phyloP scores from a whole-genome alignment of 1,139 yeast species.

The Sugiyamaella japonica region DNA sequence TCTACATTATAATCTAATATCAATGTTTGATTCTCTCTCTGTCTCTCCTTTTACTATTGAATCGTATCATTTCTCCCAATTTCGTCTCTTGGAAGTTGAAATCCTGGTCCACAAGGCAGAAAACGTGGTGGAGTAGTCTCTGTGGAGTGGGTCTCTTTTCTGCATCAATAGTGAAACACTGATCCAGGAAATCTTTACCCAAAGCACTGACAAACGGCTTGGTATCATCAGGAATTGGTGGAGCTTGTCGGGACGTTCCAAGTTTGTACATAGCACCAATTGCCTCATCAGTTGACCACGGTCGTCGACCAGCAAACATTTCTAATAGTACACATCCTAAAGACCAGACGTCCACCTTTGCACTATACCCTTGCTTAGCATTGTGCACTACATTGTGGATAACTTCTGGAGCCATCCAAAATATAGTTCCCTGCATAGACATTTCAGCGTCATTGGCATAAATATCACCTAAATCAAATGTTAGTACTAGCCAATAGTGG shows the following conservation, averaged over 20 bases:
- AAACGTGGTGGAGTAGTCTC: conserved; percentile 60
- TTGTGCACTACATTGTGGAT: conserved; percentile 75
- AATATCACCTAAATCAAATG: conserved; percentile 49
- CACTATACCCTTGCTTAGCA: conserved; percentile 90
- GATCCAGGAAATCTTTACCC: conserved; percentile 70
- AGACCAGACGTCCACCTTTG: conserved; percentile 75
- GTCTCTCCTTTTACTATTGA: conserved; percentile 22
- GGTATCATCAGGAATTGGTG: conserved; percentile 93
- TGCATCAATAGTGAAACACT: conserved; percentile 80
- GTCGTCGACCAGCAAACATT: conserved; percentile 70
- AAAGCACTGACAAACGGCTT: conserved; percentile 56
- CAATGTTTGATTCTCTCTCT: conserved; percentile 15
- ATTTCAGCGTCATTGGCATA: conserved; percentile 90
- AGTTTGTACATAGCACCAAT: conserved; percentile 55
- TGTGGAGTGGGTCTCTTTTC: conserved; percentile 85
- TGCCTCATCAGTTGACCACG: conserved; percentile 55
- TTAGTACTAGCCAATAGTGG: neutral
- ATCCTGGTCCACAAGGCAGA: conserved; percentile 50
- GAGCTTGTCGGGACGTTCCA: conserved; percentile 78
- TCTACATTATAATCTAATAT: neutral
- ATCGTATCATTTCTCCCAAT: conserved; percentile 54
- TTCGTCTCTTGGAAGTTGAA: conserved; percentile 67
- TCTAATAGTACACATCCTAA: conserved; percentile 95
- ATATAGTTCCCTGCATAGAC: conserved; percentile 98
- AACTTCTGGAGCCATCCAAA: conserved; percentile 99